These are phyloP conservation scores for Nitzschia inconspicua DNA, from an alignment of 108 stramenopile genomes.

Conservation along the genomic window DNA sequence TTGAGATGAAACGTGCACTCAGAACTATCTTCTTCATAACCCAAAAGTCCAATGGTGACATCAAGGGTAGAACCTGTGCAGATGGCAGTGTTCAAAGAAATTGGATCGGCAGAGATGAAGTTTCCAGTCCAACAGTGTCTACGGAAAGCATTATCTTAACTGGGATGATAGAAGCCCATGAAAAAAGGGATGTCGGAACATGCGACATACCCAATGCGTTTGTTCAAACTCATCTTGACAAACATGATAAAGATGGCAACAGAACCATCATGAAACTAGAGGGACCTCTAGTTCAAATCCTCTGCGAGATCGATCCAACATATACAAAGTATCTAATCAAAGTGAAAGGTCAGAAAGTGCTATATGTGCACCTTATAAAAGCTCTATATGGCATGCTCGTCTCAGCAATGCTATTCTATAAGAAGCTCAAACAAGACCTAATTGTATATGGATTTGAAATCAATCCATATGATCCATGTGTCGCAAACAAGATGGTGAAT, in stretches of 20 bases:
- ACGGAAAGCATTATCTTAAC: slow-evolving; percentile 14
- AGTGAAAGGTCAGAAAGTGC: slow-evolving; percentile 14
- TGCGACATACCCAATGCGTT: slow-evolving; percentile 32
- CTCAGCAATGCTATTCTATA: slow-evolving; percentile 27
- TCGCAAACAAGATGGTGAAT: slow-evolving; percentile 32
- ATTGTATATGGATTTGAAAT: slow-evolving; percentile 18
- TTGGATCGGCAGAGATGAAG: slow-evolving; percentile 18
- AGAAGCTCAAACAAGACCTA: slow-evolving; percentile 2
- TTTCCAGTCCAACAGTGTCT: slow-evolving; percentile 23
- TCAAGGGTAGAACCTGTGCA: slow-evolving; percentile 34
- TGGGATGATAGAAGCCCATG: slow-evolving; percentile 20
- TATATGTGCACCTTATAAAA: slow-evolving; percentile 41
- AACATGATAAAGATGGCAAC: too few relatives aligned
- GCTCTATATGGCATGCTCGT: slow-evolving; percentile 39
- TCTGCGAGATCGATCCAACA: too few relatives aligned
- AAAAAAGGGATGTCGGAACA: slow-evolving; percentile 29
- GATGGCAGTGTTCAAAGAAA: slow-evolving; percentile 24
- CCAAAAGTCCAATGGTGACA: slow-evolving; percentile 6
- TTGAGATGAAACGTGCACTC: too few relatives aligned
- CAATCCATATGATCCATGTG: slow-evolving; percentile 46
- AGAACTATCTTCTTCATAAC: too few relatives aligned
- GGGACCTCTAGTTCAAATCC: too few relatives aligned
- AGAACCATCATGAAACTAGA: slow-evolving; percentile 17
- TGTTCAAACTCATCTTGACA: slow-evolving; percentile 28
- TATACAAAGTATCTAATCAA: too few relatives aligned